Evolutionary conservation across 148 eudicot species (phyloP), one percentile per base, ranked within the genome.

Genomic region (Euryodendron excelsum): DNA sequence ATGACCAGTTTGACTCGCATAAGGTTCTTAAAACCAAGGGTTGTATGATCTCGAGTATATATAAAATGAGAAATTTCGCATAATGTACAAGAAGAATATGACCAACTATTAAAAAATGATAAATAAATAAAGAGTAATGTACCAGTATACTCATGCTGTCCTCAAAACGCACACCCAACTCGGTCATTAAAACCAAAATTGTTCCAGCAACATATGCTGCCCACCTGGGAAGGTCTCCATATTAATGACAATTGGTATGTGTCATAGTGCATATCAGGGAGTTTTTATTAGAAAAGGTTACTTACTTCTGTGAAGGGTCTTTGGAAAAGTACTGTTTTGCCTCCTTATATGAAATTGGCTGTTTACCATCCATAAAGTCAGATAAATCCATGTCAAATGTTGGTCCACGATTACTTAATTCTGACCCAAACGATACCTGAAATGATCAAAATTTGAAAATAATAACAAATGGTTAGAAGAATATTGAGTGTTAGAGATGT

Each of bases 161-260:
- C 77, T 90, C 88, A 75, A 94, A 94, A 77, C 82, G 90, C 62
- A 91, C 82, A 61, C 94, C 94, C 72, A 94, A 78, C 78, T 94
- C 98, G 76, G 90, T 90, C 98, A 94, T 94, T 80, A 94, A 77
- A 78, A 91, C 98, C 48, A 94, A 87, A 84, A 94, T 85, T 4
- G 98, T 91, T 55, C 98, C 98, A 17, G 98, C 98, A 68, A 94
- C 93, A 85, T 94, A 94, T 37, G 98, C 98, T 52, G 98, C 98
- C 98, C 98, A 94, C 91, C 98, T 94, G 37, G 50, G 36, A 75
- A 60, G 0, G 62, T 11, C 62, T 23, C n/a, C n/a, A 58, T 58
- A 58, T 58, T 18, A 18, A 58, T 20, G 21, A 81, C 62, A 61
- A 39, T 39, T 76, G 30, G 69, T 15, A 56, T 56, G 31, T 69